Evolutionary conservation across 2,329 filamentous ascomycete genomes (phyloP).

Genomic region (Hortaea werneckii): DNA sequence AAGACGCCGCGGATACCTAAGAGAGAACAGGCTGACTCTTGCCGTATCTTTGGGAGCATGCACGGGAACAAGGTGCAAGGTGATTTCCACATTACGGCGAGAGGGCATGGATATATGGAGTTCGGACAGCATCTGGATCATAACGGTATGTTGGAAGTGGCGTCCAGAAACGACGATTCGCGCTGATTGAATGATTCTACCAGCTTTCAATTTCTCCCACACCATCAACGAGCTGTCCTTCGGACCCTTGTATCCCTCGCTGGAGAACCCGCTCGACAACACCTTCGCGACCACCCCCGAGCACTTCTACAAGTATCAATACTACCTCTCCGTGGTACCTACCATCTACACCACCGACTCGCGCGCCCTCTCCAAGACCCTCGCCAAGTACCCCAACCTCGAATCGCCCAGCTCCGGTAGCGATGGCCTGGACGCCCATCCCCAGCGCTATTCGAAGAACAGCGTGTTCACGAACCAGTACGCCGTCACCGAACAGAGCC

Average conservation of each 20-base stretch:
- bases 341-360: constrained; percentile 65
- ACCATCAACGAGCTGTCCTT: constrained; percentile 93
- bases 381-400: constrained; percentile 16
- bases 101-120: constrained; percentile 89
- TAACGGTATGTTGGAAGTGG: constrained; percentile 39
- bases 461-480: constrained; percentile 93
- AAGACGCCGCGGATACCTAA: constrained; percentile 60
- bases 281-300: constrained; percentile 65
- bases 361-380: constrained; percentile 29
- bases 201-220: constrained; percentile 96
- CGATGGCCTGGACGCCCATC: constrained; percentile 23
- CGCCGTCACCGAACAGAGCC: constrained; percentile 83
- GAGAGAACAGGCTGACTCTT: constrained; percentile 53
- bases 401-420: constrained; percentile 33
- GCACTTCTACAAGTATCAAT: constrained; percentile 95
- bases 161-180: too few relatives aligned
- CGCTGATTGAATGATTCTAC: background rate
- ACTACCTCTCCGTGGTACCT: constrained; percentile 90
- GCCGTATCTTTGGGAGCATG: constrained; percentile 79
- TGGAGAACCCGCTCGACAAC: constrained; percentile 87
- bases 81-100: constrained; percentile 93
- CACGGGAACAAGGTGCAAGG: constrained; percentile 95
- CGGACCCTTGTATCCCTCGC: constrained; percentile 88
- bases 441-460: constrained; percentile 34
- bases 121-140: constrained; percentile 74